Evolutionary conservation across 352 stramenopile genomes (phyloP).

Genomic region (Phytophthora vignae): DNA sequence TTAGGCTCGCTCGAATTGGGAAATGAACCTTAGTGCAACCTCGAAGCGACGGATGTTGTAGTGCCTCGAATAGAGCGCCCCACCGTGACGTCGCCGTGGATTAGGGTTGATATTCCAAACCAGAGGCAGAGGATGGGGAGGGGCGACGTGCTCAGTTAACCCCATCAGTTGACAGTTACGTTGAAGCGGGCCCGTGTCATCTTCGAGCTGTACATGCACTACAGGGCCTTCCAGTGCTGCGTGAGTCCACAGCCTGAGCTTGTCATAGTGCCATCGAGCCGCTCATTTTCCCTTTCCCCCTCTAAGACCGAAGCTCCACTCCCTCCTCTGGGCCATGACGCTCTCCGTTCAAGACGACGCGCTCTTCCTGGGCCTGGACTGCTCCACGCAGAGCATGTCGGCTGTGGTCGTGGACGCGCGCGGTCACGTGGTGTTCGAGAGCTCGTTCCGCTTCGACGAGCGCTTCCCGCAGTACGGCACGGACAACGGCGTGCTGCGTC

Average conservation of each 20-base stretch:
- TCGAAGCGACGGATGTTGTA: constrained; percentile 18
- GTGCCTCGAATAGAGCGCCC: constrained; percentile 21
- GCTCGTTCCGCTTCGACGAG: constrained; percentile 77
- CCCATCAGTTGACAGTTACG: neutral
- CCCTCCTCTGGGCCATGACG: constrained; percentile 8
- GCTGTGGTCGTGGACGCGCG: constrained; percentile 61
- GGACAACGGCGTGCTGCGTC: constrained; percentile 71
- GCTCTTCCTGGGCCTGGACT: constrained; percentile 78
- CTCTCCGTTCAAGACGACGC: constrained; percentile 21
- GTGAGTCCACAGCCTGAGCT: neutral
- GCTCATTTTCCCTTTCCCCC: constrained; percentile 28
- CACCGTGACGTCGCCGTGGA: constrained; percentile 10
- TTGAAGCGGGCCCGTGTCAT: constrained; percentile 18
- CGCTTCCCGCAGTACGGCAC: constrained; percentile 70
- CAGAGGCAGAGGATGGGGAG: too few species aligned
- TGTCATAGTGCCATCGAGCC: neutral
- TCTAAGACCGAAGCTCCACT: neutral
- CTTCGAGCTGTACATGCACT: constrained; percentile 19
- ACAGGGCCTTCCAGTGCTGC: neutral
- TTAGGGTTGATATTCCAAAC: constrained; percentile 13
- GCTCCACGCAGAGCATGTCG: constrained; percentile 89
- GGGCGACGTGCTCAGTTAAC: neutral
- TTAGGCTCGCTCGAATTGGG: constrained; percentile 23
- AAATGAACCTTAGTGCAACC: constrained; percentile 8
- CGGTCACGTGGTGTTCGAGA: constrained; percentile 56